phyloP scores from a whole-genome alignment of 179 eudicot genomes.

The Carnegiea gigantea region DNA sequence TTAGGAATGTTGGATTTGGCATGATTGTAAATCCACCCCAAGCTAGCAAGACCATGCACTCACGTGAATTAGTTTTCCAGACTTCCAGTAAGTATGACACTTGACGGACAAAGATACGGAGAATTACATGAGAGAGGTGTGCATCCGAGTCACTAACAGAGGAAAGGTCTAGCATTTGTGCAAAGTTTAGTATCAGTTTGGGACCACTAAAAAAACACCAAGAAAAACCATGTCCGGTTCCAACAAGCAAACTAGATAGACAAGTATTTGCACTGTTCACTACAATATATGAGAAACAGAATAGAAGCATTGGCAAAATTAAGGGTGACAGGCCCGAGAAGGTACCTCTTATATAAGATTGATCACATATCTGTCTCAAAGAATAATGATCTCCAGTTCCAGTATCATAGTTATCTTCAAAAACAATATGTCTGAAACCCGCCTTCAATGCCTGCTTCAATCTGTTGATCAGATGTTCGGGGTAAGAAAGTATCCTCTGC shows the following conservation, averaged over 20 bases:
- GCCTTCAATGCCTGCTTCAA: constrained; percentile 93
- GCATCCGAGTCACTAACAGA: not conserved
- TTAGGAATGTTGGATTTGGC: not conserved
- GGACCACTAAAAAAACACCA: not conserved
- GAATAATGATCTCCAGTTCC: constrained; percentile 99
- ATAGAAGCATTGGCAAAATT: not conserved
- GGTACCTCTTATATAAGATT: constrained; percentile 84
- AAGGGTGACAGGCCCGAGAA: not conserved
- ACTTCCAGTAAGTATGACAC: no score
- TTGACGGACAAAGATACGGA: no score
- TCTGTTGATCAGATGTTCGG: constrained; percentile 37
- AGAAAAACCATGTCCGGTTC: not conserved
- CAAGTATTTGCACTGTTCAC: not conserved
- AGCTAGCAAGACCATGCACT: not conserved
- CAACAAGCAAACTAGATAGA: constrained; percentile 1
- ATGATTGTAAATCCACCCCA: not conserved
- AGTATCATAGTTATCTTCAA: constrained; percentile 98
- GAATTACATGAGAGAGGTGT: not conserved
- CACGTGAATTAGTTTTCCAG: not conserved
- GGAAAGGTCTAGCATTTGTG: not conserved
- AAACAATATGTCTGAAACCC: constrained; percentile 88
- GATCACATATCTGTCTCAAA: constrained; percentile 96
- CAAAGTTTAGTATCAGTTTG: not conserved
- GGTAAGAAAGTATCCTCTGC: constrained; percentile 13
- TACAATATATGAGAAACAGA: not conserved